Conservation (phyloP, 169 alveolate genomes). For the Eimeria brunetti region DNA sequence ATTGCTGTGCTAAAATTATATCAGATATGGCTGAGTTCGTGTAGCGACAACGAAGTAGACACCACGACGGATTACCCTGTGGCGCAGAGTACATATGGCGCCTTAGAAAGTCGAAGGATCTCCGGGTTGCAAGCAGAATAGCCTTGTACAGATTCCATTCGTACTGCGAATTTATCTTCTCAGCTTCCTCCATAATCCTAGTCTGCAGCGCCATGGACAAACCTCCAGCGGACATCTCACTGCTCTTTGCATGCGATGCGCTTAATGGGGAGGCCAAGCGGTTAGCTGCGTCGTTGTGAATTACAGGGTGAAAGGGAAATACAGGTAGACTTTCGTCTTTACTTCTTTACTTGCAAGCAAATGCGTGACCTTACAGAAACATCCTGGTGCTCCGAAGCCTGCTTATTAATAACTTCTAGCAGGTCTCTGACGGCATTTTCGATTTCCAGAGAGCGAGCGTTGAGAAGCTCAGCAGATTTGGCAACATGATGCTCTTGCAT, state of each 20-base stretch:
- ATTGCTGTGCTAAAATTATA: background rate
- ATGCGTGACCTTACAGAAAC: slow-evolving; percentile 75
- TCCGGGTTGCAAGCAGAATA: slow-evolving; percentile 92
- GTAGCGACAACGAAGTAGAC: background rate
- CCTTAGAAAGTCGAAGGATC: slow-evolving; percentile 54
- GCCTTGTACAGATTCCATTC: slow-evolving; percentile 97
- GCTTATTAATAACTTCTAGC: slow-evolving; percentile 90
- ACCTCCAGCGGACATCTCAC: background rate
- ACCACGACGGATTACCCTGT: slow-evolving; percentile 18
- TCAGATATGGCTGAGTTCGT: background rate
- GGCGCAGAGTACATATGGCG: slow-evolving; percentile 60
- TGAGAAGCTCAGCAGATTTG: slow-evolving; percentile 89
- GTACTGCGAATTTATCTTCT: slow-evolving; percentile 94
- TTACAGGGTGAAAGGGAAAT: background rate
- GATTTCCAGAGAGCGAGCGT: slow-evolving; percentile 93
- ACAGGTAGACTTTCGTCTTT: background rate
- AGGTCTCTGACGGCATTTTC: slow-evolving; percentile 96
- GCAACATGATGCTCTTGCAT: slow-evolving; percentile 92
- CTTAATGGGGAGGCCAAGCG: background rate
- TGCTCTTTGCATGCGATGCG: background rate
- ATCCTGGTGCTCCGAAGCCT: slow-evolving; percentile 93
- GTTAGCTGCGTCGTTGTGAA: background rate
- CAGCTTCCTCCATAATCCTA: slow-evolving; percentile 90
- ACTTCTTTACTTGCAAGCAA: background rate
- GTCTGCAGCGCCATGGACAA: slow-evolving; percentile 58